phyloP scores from a whole-genome alignment of 1,139 yeast species.

The Debaryomycetaceae sp. region DNA sequence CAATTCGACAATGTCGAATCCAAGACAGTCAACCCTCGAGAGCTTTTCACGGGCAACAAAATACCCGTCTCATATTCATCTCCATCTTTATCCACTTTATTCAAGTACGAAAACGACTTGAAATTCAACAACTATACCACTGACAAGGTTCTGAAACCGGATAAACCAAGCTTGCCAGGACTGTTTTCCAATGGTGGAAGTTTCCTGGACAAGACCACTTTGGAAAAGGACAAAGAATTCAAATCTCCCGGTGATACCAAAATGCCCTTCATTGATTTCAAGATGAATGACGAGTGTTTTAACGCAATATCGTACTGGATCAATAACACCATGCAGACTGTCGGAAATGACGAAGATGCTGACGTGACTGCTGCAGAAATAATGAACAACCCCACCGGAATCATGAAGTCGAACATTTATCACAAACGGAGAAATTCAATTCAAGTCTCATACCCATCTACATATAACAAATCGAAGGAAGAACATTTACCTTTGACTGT shows the following conservation, averaged over 20 bases:
- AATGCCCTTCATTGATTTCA: conserved; percentile 20
- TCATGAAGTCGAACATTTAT: conserved; percentile 13
- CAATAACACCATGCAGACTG: conserved; percentile 20
- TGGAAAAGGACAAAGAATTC: neutral
- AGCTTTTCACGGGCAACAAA: conserved; percentile 19
- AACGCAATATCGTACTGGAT: conserved; percentile 40
- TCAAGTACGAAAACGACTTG: conserved; percentile 4
- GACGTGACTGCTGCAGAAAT: conserved; percentile 16
- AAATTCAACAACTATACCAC: conserved; percentile 6
- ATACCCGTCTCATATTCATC: conserved; percentile 8
- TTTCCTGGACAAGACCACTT: neutral
- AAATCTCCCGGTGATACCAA: conserved; percentile 8
- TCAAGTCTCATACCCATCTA: conserved; percentile 12
- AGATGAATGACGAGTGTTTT: conserved; percentile 41
- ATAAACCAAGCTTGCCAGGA: neutral
- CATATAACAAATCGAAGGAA: conserved; percentile 5
- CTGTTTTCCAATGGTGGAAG: neutral
- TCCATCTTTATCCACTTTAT: conserved; percentile 10
- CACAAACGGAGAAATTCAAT: conserved; percentile 24
- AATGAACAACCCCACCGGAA: conserved; percentile 25
- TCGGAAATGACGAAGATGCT: conserved; percentile 10
- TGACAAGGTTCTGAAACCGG: neutral
- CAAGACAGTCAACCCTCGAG: conserved; percentile 34
- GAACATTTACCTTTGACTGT: conserved; percentile 2
- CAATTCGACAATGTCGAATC: conserved; percentile 12